Base-by-base conservation (phyloP, 176 grass and related monocot species). In the Areca catechu region DNA sequence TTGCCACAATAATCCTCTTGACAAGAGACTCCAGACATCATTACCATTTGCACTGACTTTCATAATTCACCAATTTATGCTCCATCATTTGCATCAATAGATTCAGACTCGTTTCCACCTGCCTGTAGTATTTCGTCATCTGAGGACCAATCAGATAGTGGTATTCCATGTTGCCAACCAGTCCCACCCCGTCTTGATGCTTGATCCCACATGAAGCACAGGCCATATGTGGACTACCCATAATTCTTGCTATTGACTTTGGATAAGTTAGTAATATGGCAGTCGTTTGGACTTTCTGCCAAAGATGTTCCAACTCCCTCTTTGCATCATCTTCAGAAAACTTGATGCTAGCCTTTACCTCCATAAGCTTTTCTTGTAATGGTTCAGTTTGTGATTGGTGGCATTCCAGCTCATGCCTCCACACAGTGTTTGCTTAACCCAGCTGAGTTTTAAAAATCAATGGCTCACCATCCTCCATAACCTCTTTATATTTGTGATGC, bases 171-270 rank as follows among this genome's bases (percentile, higher is more conserved):
- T 55, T 71, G 77, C 86, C 90, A 17, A 86, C 77, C 19, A 78
- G 79, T 27, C 85, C 85, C n/a, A 95, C 49, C 15, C 79, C 82
- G 7, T 95, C 78, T 59, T 78, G 76, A 67, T 69, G 62, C 37
- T 57, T 76, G 53, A 87, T 84, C 74, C 79, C 80, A 69, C 77
- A 90, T 23, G 83, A 82, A 15, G 80, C 74, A 60, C 67, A 80
- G 15, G 83, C 67, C 43, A 79, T 62, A 64, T 90, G 76, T 51
- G 80, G 91, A 58, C 75, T 79, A 22, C 83, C 83, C 80, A 90
- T 87, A 66, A 87, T 78, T 74, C 72, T 82, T 1, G 91, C 83
- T 80, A 84, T 87, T 52, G 91, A 90, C 59, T 89, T 96, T 70
- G 90, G 75, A 70, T 84, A 87, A 0, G 86, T 80, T 17, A 87